phyloP scores from a whole-genome alignment of 2,329 filamentous ascomycete species.

The Stromatinia cepivora region DNA sequence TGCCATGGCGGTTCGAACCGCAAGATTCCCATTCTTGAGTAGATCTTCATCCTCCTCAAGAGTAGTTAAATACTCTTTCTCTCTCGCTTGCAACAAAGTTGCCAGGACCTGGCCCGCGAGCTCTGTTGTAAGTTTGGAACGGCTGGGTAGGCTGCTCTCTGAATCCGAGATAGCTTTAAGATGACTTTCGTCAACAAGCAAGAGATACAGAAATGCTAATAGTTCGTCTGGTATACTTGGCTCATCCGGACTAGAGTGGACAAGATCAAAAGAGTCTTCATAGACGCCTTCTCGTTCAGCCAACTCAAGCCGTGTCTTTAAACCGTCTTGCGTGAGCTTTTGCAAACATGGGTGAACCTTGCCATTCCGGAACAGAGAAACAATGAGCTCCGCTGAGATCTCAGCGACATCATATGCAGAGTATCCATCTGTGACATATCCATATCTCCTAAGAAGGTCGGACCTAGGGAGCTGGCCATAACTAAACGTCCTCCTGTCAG shows the following conservation, averaged over 20 bases:
- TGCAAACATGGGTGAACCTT: slow-evolving; percentile 25
- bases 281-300: slow-evolving; percentile 57
- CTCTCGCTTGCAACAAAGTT: slow-evolving; percentile 44
- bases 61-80: slow-evolving; percentile 53
- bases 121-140: slow-evolving; percentile 47
- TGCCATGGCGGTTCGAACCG: slow-evolving; percentile 51
- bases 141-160: slow-evolving; percentile 39
- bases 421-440: slow-evolving; percentile 66
- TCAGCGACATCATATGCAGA: slow-evolving; percentile 66
- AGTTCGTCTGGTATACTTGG: slow-evolving; percentile 41
- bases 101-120: slow-evolving; percentile 45
- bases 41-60: slow-evolving; percentile 51
- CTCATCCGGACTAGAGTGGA: slow-evolving; percentile 34
- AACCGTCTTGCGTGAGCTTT: slow-evolving; percentile 35
- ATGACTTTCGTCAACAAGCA: slow-evolving; percentile 45
- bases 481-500: slow-evolving; percentile 23
- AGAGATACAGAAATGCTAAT: slow-evolving; percentile 46
- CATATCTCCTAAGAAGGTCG: slow-evolving; percentile 66
- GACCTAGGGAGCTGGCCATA: slow-evolving; percentile 67
- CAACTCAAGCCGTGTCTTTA: slow-evolving; percentile 43
- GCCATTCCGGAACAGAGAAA: slow-evolving; percentile 31
- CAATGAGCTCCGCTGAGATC: slow-evolving; percentile 53
- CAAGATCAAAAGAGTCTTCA: slow-evolving; percentile 61
- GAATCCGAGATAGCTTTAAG: slow-evolving; percentile 43
- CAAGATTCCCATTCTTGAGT: slow-evolving; percentile 40